Conservation (phyloP, 768 basidiomycete genomes). For the Neoboletus subvelutipes region DNA sequence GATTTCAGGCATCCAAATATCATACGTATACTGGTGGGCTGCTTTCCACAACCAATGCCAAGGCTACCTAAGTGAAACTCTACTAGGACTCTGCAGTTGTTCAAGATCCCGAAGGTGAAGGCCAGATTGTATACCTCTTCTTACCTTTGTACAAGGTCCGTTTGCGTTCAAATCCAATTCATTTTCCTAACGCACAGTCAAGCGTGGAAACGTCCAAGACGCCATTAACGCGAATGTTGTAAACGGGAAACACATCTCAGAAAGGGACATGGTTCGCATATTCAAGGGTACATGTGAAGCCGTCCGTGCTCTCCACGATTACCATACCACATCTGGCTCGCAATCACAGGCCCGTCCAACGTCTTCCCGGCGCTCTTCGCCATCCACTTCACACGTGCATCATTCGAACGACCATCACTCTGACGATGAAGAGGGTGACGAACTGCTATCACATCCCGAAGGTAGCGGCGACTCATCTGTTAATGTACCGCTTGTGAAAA, state of each 20-base stretch:
- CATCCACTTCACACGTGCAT: constrained; percentile 25
- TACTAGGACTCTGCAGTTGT: constrained; percentile 87
- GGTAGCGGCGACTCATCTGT: constrained; percentile 51
- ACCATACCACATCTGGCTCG: constrained; percentile 50
- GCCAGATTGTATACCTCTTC: constrained; percentile 95
- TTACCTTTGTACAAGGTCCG: constrained; percentile 85
- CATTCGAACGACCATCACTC: constrained; percentile 32
- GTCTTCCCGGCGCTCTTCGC: constrained; percentile 9
- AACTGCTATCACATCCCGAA: constrained; percentile 73
- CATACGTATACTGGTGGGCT: constrained; percentile 81
- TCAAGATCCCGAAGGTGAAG: constrained; percentile 90
- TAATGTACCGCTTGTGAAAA: constrained; percentile 61
- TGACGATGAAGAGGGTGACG: constrained; percentile 63
- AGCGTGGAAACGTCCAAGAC: constrained; percentile 95
- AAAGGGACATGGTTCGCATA: constrained; percentile 82
- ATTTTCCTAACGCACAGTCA: constrained; percentile 6
- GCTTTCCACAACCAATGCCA: background rate
- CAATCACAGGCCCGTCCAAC: constrained; percentile 24
- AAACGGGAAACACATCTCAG: constrained; percentile 79
- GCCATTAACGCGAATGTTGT: constrained; percentile 85
- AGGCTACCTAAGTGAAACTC: constrained; percentile 1
- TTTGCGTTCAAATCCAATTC: background rate
- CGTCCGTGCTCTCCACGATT: constrained; percentile 91
- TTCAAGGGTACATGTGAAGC: constrained; percentile 96
- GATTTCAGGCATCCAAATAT: constrained; percentile 85